Evolutionary conservation across 352 stramenopile species (phyloP).

Genomic region (Phytophthora lateralis): DNA sequence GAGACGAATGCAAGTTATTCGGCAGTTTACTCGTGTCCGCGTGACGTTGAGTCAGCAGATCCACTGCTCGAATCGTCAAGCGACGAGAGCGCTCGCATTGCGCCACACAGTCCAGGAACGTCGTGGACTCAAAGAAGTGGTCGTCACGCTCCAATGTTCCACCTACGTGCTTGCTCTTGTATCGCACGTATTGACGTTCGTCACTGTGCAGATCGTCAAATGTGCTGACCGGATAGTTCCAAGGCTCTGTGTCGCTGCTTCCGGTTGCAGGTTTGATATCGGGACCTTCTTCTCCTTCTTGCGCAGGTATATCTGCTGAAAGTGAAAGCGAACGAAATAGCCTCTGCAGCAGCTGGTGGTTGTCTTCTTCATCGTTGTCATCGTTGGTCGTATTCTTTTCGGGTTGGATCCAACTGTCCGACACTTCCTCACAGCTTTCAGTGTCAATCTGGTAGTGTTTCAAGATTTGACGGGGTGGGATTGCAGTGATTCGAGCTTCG

Average conservation of each 20-base stretch:
- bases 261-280: slow-evolving; percentile 1
- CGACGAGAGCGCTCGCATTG: slow-evolving; percentile 68
- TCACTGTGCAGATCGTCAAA: slow-evolving; percentile 65
- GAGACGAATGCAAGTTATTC: background rate
- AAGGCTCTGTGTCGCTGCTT: slow-evolving; percentile 40
- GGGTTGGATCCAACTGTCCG: background rate
- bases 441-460: slow-evolving; percentile 63
- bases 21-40: background rate
- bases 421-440: slow-evolving; percentile 35
- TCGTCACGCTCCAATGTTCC: slow-evolving; percentile 64
- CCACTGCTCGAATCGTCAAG: slow-evolving; percentile 60
- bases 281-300: background rate
- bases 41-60: slow-evolving; percentile 32
- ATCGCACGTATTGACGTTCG: slow-evolving; percentile 69
- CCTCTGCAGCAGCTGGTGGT: slow-evolving; percentile 29
- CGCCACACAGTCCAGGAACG: slow-evolving; percentile 72
- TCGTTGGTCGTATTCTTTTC: background rate
- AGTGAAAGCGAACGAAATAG: slow-evolving; percentile 31
- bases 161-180: slow-evolving; percentile 60
- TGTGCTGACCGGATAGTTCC: slow-evolving; percentile 70
- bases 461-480: slow-evolving; percentile 45
- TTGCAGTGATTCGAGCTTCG: slow-evolving; percentile 45
- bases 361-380: slow-evolving; percentile 13
- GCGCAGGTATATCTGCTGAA: background rate
- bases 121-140: slow-evolving; percentile 65